Evolutionary conservation across 2,329 filamentous ascomycete genomes (phyloP).

Genomic region (Hymenoscyphus repandus): DNA sequence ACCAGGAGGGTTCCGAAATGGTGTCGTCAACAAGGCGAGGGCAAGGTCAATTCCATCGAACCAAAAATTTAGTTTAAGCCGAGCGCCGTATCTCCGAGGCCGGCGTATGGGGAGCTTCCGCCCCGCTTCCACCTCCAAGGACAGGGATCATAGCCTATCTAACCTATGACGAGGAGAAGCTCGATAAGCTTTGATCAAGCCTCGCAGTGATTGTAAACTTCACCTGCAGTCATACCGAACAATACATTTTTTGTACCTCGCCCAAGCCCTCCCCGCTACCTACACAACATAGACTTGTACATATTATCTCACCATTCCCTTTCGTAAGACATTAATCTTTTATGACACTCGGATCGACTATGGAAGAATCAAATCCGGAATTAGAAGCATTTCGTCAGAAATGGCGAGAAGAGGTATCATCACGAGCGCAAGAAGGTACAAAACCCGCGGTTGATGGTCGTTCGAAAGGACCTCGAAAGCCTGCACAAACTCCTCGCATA

Average conservation of each 20-base stretch:
- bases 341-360: conserved; percentile 11
- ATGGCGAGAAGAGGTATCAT: conserved; percentile 68
- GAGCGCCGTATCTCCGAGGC: background rate
- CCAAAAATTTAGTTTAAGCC: background rate
- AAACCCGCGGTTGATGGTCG: conserved; percentile 14
- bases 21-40: too few species aligned
- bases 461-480: conserved; percentile 18
- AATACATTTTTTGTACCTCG: too few species aligned
- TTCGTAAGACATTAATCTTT: too few species aligned
- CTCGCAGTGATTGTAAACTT: background rate
- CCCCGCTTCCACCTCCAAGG: background rate
- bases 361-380: conserved; percentile 55
- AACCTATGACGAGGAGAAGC: background rate
- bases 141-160: background rate
- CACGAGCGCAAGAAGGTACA: conserved; percentile 18
- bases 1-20: too few species aligned
- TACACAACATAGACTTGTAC: too few species aligned
- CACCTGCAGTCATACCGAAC: background rate
- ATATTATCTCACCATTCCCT: too few species aligned
- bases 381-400: conserved; percentile 80
- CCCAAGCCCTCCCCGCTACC: too few species aligned
- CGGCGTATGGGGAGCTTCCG: background rate
- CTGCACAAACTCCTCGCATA: conserved; percentile 14
- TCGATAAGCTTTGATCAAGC: background rate
- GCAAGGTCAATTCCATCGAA: background rate